Evolutionary conservation across 192 early-diverging fungal species (phyloP), one percentile per base, ranked within the genome.

Genomic region (Mortierella hygrophila): DNA sequence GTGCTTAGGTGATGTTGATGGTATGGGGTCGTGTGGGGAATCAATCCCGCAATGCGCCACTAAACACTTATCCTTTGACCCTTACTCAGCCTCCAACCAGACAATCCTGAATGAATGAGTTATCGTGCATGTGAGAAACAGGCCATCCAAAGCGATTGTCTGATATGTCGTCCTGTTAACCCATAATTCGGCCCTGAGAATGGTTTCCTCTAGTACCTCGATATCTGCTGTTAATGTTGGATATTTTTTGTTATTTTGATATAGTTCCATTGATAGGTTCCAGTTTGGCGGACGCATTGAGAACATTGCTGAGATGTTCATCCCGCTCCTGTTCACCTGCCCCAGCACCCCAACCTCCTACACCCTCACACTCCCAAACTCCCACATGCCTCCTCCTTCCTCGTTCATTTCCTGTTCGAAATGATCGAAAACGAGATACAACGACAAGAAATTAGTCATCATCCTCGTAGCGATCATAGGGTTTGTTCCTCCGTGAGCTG

Each of bases 391-490:
- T 35, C 26, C 60, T 32, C n/a, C 29, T 26, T 52, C 49, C 60
- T 65, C 9, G 23, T 32, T 65, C 60, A 32, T 13, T 26, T 13
- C 11, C 29, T 26, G 8, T 10, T 65, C 23, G 9, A 29, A 60
- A 65, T 15, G 2, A 32, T 29, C 60, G n/a, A 29, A 3, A 63
- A 49, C 32, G 42, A 69, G 37, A 40, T 23, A 70, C 10, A 32
- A 32, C 10, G 60, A 65, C 60, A 13, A 32, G 11, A 65, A 65
- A 10, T 65, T 80, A 73, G 35, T 80, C 79, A 52, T 83, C 81
- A 38, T 83, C 57, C 57, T 78, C 76, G 49, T 75, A 75, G 35
- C 82, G 82, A 40, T 83, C 82, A 42, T 83, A 83, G 32, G 82
- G 82, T 52, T 83, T 83, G 82, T 65, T 78, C 75, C 82, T 74